Conservation (phyloP, 352 stramenopile species). For the Peronospora tabacina region DNA sequence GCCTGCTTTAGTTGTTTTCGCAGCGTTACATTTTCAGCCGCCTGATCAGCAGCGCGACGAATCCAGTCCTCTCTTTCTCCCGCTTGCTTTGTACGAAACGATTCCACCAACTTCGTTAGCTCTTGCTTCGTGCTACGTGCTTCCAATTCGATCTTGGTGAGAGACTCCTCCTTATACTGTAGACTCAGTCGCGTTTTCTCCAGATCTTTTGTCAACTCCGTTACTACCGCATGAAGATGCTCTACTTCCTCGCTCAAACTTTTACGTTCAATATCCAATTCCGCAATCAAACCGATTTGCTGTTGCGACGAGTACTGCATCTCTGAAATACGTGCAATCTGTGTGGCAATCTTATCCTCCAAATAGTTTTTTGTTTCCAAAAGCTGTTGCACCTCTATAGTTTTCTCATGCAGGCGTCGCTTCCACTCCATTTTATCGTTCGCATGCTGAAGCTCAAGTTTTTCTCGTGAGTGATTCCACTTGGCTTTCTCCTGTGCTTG, state of each 20-base stretch:
- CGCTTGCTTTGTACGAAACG: conserved; percentile 30
- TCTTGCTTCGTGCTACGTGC: conserved; percentile 31
- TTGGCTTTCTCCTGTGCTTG: conserved; percentile 19
- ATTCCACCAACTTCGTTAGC: conserved; percentile 32
- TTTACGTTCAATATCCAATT: conserved; percentile 34
- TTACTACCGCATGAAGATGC: conserved; percentile 16
- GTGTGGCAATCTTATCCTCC: conserved; percentile 48
- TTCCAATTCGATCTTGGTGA: conserved; percentile 30
- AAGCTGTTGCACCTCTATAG: conserved; percentile 38
- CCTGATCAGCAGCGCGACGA: conserved; percentile 49
- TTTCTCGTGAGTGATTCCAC: conserved; percentile 25
- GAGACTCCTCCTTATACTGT: conserved; percentile 34
- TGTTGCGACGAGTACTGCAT: conserved; percentile 31
- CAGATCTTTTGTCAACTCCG: conserved; percentile 39
- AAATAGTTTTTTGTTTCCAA: conserved; percentile 39
- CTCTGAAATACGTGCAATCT: conserved; percentile 35
- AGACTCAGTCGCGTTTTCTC: conserved; percentile 46
- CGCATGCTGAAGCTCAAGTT: conserved; percentile 34
- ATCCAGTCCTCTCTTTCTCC: conserved; percentile 58
- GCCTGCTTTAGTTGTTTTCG: conserved; percentile 48
- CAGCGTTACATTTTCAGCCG: conserved; percentile 42
- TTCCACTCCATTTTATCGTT: conserved; percentile 37
- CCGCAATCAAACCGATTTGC: conserved; percentile 25
- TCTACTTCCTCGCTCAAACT: conserved; percentile 28
- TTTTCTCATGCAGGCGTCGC: conserved; percentile 39